These are phyloP conservation scores for Camellia oleifera DNA, from an alignment of 179 eudicot species.

Conservation along the genomic window DNA sequence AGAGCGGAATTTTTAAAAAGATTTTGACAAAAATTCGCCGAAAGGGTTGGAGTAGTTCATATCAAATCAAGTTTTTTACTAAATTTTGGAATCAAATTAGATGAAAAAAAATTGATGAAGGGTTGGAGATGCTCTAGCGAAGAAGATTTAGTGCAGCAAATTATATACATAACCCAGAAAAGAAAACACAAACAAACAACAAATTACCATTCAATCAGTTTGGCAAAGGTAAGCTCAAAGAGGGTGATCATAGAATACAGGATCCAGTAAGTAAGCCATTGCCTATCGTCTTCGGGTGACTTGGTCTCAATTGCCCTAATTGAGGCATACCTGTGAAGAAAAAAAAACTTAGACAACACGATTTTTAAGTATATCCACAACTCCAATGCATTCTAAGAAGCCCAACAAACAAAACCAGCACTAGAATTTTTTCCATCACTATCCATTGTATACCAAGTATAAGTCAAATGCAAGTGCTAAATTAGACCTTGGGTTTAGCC, in stretches of 20 bases:
- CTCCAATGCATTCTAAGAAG: background rate
- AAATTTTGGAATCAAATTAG: too few relatives aligned
- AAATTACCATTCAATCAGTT: slow-evolving; percentile 76
- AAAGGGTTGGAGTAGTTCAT: too few relatives aligned
- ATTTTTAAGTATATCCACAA: background rate
- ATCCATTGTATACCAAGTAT: background rate
- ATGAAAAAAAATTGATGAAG: too few relatives aligned
- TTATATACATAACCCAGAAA: background rate
- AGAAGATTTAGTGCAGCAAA: too few relatives aligned
- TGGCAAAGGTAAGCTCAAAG: slow-evolving; percentile 87
- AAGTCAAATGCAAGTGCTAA: background rate
- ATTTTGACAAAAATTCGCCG: too few relatives aligned
- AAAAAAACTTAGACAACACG: too few relatives aligned
- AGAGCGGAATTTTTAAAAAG: too few relatives aligned
- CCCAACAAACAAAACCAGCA: background rate
- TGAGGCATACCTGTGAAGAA: slow-evolving; percentile 69
- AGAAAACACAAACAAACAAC: background rate
- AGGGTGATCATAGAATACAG: slow-evolving; percentile 88
- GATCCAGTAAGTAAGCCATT: slow-evolving; percentile 98
- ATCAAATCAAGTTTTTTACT: too few relatives aligned
- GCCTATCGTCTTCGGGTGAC: slow-evolving; percentile 79
- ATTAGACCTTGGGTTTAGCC: too few relatives aligned
- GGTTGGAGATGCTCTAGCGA: too few relatives aligned
- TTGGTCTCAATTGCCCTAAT: slow-evolving; percentile 87
- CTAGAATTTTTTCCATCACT: background rate